Evolutionary conservation across 331 rosid species (phyloP).

Genomic region (Cydonia oblonga): DNA sequence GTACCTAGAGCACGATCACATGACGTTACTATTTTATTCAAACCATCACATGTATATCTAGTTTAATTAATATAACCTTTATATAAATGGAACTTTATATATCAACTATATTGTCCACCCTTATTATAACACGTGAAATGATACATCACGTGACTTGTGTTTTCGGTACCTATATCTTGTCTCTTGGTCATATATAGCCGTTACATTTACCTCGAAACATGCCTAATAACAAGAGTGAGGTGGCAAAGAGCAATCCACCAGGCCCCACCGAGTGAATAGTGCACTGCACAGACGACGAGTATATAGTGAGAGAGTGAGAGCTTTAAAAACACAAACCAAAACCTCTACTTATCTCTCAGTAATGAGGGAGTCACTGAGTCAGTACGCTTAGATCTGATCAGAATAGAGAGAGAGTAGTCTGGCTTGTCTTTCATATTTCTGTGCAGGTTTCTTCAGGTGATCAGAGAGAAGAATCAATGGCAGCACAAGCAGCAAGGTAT

Average conservation of each 20-base stretch:
- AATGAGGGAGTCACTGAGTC: neutral
- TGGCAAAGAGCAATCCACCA: neutral
- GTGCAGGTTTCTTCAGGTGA: too few species aligned
- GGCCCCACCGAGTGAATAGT: neutral
- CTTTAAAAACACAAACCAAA: neutral
- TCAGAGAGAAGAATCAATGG: too few species aligned
- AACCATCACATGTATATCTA: neutral
- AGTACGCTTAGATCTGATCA: neutral
- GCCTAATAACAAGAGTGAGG: neutral
- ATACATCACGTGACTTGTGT: neutral
- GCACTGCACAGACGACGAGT: neutral
- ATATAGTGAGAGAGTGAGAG: neutral
- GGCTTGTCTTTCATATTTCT: neutral
- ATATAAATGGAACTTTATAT: too few species aligned
- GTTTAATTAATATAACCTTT: too few species aligned
- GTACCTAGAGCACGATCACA: too few species aligned
- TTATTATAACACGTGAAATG: neutral
- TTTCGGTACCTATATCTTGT: neutral
- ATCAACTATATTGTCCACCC: neutral
- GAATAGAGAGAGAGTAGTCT: too few species aligned
- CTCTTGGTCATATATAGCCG: too few species aligned
- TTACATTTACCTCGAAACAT: neutral
- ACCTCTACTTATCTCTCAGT: neutral
- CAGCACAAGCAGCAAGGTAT: too few species aligned
- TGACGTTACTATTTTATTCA: too few species aligned